Evolutionary conservation across 192 early-diverging fungal species (phyloP).

Genomic region (Gigaspora rosea): DNA sequence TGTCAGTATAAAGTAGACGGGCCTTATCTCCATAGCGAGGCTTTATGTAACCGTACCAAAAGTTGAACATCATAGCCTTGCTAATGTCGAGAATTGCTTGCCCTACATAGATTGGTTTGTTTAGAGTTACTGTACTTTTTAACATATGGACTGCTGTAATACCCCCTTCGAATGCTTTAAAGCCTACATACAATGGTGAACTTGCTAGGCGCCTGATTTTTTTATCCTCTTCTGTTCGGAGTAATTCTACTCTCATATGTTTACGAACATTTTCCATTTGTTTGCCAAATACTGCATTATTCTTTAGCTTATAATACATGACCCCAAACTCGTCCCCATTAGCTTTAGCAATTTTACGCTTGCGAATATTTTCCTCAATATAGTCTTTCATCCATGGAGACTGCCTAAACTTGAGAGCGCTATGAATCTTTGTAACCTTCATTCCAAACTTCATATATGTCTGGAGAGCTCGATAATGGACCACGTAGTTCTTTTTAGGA

Average conservation of each 20-base stretch:
- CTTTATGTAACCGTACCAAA: conserved; percentile 29
- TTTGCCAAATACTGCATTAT: conserved; percentile 26
- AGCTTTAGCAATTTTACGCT: conserved; percentile 20
- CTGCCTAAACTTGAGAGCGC: conserved; percentile 16
- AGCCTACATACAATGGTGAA: conserved; percentile 24
- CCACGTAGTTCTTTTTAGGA: conserved; percentile 22
- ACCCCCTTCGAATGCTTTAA: conserved; percentile 10
- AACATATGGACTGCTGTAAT: conserved; percentile 30
- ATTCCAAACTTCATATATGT: conserved; percentile 1
- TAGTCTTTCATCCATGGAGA: conserved; percentile 25
- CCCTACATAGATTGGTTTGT: conserved; percentile 23
- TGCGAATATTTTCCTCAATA: conserved; percentile 32
- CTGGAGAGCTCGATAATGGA: conserved; percentile 13
- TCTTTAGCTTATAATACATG: conserved; percentile 26
- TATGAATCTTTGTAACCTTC: conserved; percentile 28
- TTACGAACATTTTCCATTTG: conserved; percentile 28
- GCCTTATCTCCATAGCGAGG: conserved; percentile 26
- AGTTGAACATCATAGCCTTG: conserved; percentile 24
- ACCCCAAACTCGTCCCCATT: conserved; percentile 18
- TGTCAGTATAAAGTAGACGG: conserved; percentile 29
- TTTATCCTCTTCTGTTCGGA: conserved; percentile 15
- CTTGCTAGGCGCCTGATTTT: conserved; percentile 13
- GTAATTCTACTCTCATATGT: conserved; percentile 28
- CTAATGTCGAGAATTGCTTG: conserved; percentile 28
- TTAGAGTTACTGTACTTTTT: conserved; percentile 23